Conservation (phyloP, 2,329 filamentous ascomycete genomes). For the Pyricularia sp. region DNA sequence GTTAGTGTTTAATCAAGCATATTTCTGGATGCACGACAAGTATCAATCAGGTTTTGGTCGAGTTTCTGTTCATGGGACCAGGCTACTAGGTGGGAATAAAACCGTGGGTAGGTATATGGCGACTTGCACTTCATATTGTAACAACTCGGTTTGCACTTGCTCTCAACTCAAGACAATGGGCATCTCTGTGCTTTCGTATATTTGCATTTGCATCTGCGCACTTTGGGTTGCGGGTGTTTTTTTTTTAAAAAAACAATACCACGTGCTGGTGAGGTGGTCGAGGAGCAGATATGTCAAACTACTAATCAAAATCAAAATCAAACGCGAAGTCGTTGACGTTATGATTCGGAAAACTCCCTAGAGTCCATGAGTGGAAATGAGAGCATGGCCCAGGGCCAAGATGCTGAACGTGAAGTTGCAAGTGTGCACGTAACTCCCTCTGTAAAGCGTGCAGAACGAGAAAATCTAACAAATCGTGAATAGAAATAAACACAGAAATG, state of each 20-base stretch:
- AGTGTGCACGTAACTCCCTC: background rate
- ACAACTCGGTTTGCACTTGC: background rate
- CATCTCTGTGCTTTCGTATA: background rate
- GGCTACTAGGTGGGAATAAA: background rate
- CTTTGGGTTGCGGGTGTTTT: background rate
- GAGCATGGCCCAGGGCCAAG: background rate
- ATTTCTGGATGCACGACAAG: background rate
- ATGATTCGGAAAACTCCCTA: background rate
- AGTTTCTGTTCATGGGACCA: background rate
- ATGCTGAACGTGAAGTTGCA: background rate
- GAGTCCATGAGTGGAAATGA: background rate
- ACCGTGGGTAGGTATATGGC: background rate
- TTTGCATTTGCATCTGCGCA: background rate
- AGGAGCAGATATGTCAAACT: background rate
- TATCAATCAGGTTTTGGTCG: background rate
- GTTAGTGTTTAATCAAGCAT: conserved; percentile 1
- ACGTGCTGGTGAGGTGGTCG: background rate
- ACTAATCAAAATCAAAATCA: background rate
- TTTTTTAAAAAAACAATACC: background rate
- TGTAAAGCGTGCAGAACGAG: background rate
- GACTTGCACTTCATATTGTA: background rate
- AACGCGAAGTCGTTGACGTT: background rate
- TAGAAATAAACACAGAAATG: background rate
- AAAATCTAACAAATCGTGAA: background rate
- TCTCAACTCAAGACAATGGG: background rate